These are phyloP conservation scores for Trametes maxima DNA, from an alignment of 768 basidiomycete species.

Conservation along the genomic window DNA sequence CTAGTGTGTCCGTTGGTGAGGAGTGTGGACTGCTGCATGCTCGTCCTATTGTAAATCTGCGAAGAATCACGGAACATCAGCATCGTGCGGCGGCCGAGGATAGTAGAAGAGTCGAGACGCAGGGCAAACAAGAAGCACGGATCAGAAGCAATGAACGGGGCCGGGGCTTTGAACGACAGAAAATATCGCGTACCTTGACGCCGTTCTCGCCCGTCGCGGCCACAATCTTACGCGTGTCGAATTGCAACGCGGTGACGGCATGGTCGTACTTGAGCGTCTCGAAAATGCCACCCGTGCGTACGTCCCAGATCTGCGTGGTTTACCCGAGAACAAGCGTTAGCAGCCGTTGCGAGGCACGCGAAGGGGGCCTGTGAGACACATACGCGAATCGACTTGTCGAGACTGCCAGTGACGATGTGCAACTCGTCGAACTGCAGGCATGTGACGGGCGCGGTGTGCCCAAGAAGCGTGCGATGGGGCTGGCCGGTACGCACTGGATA, in stretches of 20 bases:
- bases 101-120: neutral
- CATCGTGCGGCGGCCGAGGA: conserved; percentile 3
- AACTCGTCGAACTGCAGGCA: conserved; percentile 96
- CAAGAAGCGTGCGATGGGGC: conserved; percentile 88
- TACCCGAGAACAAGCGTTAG: neutral
- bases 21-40: conserved; percentile 82
- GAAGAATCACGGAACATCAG: conserved; percentile 1
- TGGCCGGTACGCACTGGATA: conserved; percentile 95
- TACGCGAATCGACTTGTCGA: conserved; percentile 92
- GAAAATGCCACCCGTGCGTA: conserved; percentile 83
- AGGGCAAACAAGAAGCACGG: neutral
- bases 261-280: conserved; percentile 92
- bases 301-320: conserved; percentile 84
- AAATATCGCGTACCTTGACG: conserved; percentile 60
- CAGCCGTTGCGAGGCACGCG: conserved; percentile 2
- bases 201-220: conserved; percentile 94
- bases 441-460: conserved; percentile 92
- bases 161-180: neutral
- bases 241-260: conserved; percentile 89
- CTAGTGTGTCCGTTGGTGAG: conserved; percentile 91
- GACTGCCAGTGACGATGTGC: conserved; percentile 88
- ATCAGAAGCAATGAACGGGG: neutral
- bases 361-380: conserved; percentile 30
- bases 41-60: conserved; percentile 94
- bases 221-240: conserved; percentile 91